Conservation (phyloP, 2,329 filamentous ascomycete species). For the Cladosporium phlei region DNA sequence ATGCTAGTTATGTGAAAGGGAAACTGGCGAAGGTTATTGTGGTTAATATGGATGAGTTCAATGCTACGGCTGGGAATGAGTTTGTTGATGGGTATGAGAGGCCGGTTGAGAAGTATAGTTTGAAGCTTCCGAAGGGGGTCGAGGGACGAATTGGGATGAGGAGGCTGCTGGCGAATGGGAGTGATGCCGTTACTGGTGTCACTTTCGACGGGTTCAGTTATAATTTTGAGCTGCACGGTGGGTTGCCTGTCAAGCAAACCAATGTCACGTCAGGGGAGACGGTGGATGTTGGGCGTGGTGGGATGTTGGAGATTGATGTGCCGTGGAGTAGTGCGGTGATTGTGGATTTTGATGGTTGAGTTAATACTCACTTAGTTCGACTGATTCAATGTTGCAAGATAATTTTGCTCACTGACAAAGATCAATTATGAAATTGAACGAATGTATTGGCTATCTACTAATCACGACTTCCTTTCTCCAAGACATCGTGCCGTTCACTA, state of each 20-base stretch:
- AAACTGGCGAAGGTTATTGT: slow-evolving; percentile 48
- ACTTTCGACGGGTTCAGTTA: slow-evolving; percentile 60
- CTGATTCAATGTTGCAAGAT: no score
- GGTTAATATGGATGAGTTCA: slow-evolving; percentile 57
- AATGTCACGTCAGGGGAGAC: slow-evolving; percentile 54
- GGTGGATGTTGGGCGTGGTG: slow-evolving; percentile 32
- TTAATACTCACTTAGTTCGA: no score
- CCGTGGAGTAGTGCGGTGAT: slow-evolving; percentile 30
- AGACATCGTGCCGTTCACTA: background rate
- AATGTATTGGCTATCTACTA: no score
- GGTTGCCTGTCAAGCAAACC: slow-evolving; percentile 48
- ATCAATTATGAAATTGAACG: no score
- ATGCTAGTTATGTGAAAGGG: slow-evolving; percentile 49
- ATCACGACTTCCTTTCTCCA: background rate
- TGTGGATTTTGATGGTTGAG: no score
- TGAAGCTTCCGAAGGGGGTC: slow-evolving; percentile 35
- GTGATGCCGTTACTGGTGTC: slow-evolving; percentile 58
- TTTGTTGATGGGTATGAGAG: slow-evolving; percentile 44
- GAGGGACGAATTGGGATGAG: slow-evolving; percentile 37
- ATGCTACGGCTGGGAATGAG: slow-evolving; percentile 34
- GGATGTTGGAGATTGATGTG: slow-evolving; percentile 27
- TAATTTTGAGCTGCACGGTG: slow-evolving; percentile 54
- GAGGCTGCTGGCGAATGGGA: slow-evolving; percentile 56
- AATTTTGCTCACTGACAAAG: no score
- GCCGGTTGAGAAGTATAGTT: slow-evolving; percentile 38